phyloP scores from a whole-genome alignment of 108 stramenopile genomes.

The Cyclotella baltica region DNA sequence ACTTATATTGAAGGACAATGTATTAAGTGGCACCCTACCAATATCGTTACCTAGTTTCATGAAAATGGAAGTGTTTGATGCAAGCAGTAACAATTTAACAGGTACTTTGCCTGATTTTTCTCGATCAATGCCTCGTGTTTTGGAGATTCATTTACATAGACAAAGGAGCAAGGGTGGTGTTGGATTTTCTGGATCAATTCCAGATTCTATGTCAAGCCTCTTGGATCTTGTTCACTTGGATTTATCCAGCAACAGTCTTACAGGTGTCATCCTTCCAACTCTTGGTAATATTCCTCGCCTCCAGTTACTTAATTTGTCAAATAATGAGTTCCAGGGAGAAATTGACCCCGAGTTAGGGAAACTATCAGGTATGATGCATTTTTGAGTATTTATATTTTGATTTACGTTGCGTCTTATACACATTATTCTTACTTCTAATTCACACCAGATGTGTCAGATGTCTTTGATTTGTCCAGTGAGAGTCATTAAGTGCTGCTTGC shows the following conservation, averaged over 20 bases:
- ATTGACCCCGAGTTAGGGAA: slow-evolving; percentile 13
- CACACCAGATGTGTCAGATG: background rate
- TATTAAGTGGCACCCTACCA: slow-evolving; percentile 18
- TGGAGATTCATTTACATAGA: slow-evolving; percentile 3
- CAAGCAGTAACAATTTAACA: background rate
- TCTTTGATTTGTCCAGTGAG: background rate
- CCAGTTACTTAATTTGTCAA: background rate
- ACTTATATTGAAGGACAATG: slow-evolving; percentile 11
- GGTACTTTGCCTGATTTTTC: slow-evolving; percentile 31
- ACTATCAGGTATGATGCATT: slow-evolving; percentile 8
- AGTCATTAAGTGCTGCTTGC: no score
- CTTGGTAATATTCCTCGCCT: slow-evolving; percentile 15
- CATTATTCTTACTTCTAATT: background rate
- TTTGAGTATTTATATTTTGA: no score
- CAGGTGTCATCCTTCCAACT: slow-evolving; percentile 2
- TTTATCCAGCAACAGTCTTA: slow-evolving; percentile 4
- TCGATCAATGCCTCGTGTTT: background rate
- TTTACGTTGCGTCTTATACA: background rate
- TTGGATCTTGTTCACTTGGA: background rate
- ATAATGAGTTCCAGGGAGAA: slow-evolving; percentile 7
- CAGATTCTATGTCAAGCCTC: background rate
- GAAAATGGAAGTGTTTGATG: slow-evolving; percentile 5
- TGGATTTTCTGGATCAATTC: slow-evolving; percentile 21
- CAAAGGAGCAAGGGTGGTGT: slow-evolving; percentile 3
- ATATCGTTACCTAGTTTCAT: background rate